Evolutionary conservation across 2,329 filamentous ascomycete species (phyloP), one percentile per base, ranked within the genome.

Genomic region (Cordyceps javanica): DNA sequence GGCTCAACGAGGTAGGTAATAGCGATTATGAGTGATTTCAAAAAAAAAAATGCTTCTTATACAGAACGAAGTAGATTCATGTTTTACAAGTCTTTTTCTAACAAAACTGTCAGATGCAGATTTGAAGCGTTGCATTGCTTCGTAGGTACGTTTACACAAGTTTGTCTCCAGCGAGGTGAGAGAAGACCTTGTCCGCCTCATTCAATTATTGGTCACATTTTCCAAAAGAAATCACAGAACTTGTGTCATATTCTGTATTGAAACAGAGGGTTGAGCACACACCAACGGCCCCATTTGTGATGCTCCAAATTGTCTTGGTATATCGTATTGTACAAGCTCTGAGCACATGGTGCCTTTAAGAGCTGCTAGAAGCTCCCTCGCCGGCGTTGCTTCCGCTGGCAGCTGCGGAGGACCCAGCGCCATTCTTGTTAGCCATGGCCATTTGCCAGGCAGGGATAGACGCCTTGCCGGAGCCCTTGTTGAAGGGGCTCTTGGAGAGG

Each of bases 381-480:
- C 65, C 66, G 5, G 64, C 64, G 50, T 50, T 50, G 23, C 55
- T 57, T 45, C 45, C 53, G 16, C 54, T 58, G 1, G 52, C 50
- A 25, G 65, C 63, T 9, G 68, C 62, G 23, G 69, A 62, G 9
- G 69, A 63, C 4, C 64, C 62, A n/a, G 61, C 64, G 2, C 58
- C 50, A 58, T 67, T 68, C 70, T 80, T 83, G 65, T 81, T 85
- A 32, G 83, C 77, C 68, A 86, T 85, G 49, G 87, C 86, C 79
- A 90, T 82, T 73, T 92, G 89, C 89, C 89, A 92, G 5, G 88
- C 83, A 5, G 89, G 89, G 63, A 92, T 92, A 11, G 87, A 85
- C 11, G 88, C 87, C 72, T 82, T 85, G 34, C 73, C 74, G 38
- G 80, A 69, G 10, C 61, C 55, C 41, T 68, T 62, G 62, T 63